Conservation (phyloP, 352 stramenopile species). For the Phytopythium oedochilum region DNA sequence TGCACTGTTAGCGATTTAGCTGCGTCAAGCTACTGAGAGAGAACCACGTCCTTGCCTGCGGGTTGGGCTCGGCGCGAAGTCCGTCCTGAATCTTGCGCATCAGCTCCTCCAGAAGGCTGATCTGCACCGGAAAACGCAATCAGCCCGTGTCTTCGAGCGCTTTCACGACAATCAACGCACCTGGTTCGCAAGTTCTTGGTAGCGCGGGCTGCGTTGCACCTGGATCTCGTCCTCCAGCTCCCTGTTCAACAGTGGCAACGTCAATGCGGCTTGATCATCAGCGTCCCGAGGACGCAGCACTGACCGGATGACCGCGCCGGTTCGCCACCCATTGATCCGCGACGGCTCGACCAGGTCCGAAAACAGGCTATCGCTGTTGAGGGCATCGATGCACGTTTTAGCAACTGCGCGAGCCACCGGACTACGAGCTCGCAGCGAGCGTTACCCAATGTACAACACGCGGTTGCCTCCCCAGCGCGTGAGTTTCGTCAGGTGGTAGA, state of each 20-base stretch:
- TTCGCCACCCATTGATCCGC: slow-evolving; percentile 91
- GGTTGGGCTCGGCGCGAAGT: slow-evolving; percentile 28
- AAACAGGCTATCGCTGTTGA: slow-evolving; percentile 87
- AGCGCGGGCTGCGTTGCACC: slow-evolving; percentile 50
- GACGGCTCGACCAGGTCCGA: slow-evolving; percentile 93
- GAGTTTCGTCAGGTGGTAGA: slow-evolving; percentile 51
- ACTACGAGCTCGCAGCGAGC: not conserved
- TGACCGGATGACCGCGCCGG: slow-evolving; percentile 89
- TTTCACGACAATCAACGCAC: slow-evolving; percentile 15
- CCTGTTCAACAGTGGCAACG: slow-evolving; percentile 8
- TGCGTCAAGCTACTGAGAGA: too few relatives aligned
- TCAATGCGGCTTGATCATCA: too few relatives aligned
- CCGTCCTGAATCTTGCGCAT: slow-evolving; percentile 67
- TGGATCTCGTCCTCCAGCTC: slow-evolving; percentile 87
- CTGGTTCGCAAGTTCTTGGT: slow-evolving; percentile 61
- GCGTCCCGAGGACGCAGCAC: not conserved
- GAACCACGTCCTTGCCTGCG: slow-evolving; percentile 13
- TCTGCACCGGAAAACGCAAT: slow-evolving; percentile 16
- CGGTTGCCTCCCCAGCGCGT: slow-evolving; percentile 69
- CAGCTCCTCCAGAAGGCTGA: slow-evolving; percentile 53
- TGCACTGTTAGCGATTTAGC: too few relatives aligned
- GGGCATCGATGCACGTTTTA: not conserved
- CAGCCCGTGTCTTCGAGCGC: not conserved
- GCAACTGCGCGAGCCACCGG: not conserved
- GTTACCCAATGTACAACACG: slow-evolving; percentile 92